Base-by-base conservation (phyloP, 78 protist genomes). In the Emiliania huxleyi region DNA sequence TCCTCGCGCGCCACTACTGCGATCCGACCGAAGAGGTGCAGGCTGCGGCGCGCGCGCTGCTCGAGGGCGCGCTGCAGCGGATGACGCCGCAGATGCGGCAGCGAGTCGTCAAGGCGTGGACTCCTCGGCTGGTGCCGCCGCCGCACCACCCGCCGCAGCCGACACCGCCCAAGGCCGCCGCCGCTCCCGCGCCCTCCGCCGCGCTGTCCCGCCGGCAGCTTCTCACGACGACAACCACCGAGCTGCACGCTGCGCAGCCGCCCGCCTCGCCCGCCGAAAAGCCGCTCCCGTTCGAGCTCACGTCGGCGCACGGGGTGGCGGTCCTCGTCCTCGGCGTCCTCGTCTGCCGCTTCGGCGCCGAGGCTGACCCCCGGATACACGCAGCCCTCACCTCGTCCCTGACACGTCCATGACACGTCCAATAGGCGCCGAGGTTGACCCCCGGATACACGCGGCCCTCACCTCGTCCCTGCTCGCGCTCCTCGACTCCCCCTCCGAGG, bases 11-110 rank as follows among this genome's bases (percentile, higher is more conserved):
- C 26, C 55, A 45, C 55, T 91, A 37, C 73, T 38, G 26, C 90
- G 93, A 91, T 75, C 4, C 90, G 42, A 22, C 12, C 21, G 88
- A 45, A 1, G 75, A 77, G 26, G 37, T 88, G 48, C 93, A 91
- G 93, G 37, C 79, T 33, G 90, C 93, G 12, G 90, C 93, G 56
- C 90, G 93, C 21, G 22, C 62, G 33, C 77, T 91, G 26, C 2
- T 91, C 21, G 49, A 29, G 43, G 62, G 56, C 43, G 21, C 84
- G 55, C 71, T 91, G 48, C 33, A 19, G 35, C 93, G 93, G 35
- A 88, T 91, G 69, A 0, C 22, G 29, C 23, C 33, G 25, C 35
- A 44, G 48, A 25, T 23, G 56, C 89, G 56, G 26, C 33, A 0
- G 89, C 89, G 35, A 56, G 21, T 81, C 22, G 40, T 44, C 25